Conservation (phyloP, 805 yeast genomes). For the Saccharomyces mikatae region DNA sequence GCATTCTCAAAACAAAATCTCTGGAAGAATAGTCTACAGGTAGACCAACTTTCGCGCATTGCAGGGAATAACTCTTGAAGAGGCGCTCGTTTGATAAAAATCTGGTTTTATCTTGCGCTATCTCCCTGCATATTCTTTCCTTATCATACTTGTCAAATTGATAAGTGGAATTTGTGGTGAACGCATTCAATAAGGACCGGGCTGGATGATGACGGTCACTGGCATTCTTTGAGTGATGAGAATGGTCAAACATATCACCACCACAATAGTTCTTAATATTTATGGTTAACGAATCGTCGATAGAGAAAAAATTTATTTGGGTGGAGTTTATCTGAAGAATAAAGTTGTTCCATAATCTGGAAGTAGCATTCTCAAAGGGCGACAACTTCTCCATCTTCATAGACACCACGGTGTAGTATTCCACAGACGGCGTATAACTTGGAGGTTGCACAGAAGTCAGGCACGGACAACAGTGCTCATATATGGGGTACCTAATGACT, state of each 20-base stretch:
- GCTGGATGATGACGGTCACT: constrained; percentile 2
- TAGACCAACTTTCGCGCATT: constrained; percentile 74
- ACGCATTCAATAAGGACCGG: constrained; percentile 8
- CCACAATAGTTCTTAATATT: constrained; percentile 25
- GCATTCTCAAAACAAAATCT: constrained; percentile 57
- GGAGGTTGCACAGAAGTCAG: constrained; percentile 34
- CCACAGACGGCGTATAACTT: constrained; percentile 54
- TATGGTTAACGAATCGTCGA: constrained; percentile 30
- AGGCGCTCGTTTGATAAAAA: constrained; percentile 33
- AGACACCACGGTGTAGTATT: constrained; percentile 46
- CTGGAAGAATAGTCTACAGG: constrained; percentile 78
- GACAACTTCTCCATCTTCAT: constrained; percentile 70
- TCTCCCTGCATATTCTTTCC: constrained; percentile 15
- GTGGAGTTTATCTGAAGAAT: constrained; percentile 79
- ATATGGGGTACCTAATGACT: constrained; percentile 29
- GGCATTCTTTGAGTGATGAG: constrained; percentile 3
- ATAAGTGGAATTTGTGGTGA: constrained; percentile 14
- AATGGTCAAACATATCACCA: constrained; percentile 17
- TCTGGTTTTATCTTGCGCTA: constrained; percentile 15
- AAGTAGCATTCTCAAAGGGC: constrained; percentile 64
- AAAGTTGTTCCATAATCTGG: constrained; percentile 62
- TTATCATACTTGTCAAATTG: constrained; percentile 25
- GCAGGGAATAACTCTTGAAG: constrained; percentile 67
- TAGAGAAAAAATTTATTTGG: constrained; percentile 61
- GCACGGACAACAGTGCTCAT: constrained; percentile 23